Evolutionary conservation across 2,329 filamentous ascomycete species (phyloP).

Genomic region (Aureobasidium leucospermi): DNA sequence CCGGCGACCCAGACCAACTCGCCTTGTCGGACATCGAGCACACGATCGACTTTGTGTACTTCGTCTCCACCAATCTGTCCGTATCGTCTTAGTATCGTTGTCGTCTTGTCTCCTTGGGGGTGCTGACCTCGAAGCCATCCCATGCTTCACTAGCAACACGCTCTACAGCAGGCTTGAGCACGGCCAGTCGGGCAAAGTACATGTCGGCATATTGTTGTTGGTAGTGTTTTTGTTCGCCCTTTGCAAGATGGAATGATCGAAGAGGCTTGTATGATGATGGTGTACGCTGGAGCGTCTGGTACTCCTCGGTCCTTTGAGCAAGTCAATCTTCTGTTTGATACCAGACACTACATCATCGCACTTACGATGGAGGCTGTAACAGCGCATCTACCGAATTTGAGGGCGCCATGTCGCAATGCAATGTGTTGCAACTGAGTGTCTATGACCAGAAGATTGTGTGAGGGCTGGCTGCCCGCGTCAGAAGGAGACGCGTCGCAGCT

Average conservation of each 20-base stretch:
- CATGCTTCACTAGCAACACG: constrained; percentile 66
- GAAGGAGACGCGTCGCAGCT: constrained; percentile 8
- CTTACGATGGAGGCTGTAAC: constrained; percentile 17
- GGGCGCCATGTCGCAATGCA: constrained; percentile 10
- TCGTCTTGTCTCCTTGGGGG: not conserved
- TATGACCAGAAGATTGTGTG: not conserved
- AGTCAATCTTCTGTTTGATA: not conserved
- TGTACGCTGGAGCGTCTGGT: constrained; percentile 43
- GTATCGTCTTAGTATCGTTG: not conserved
- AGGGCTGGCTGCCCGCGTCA: not conserved
- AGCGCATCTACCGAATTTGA: constrained; percentile 13
- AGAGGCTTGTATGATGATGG: constrained; percentile 65
- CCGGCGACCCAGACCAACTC: constrained; percentile 92
- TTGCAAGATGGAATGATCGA: constrained; percentile 65
- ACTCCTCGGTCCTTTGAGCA: not conserved
- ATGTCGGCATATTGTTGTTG: constrained; percentile 95
- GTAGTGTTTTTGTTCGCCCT: constrained; percentile 60
- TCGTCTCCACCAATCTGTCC: constrained; percentile 63
- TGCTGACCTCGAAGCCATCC: constrained; percentile 57
- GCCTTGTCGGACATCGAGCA: constrained; percentile 91
- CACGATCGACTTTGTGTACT: constrained; percentile 71
- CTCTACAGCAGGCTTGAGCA: constrained; percentile 79
- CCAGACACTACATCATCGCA: not conserved
- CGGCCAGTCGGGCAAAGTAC: constrained; percentile 86
- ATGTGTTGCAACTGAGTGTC: not conserved